Conservation (phyloP, 202 grass and related monocot genomes). For the Schoenoplectus triqueter region DNA sequence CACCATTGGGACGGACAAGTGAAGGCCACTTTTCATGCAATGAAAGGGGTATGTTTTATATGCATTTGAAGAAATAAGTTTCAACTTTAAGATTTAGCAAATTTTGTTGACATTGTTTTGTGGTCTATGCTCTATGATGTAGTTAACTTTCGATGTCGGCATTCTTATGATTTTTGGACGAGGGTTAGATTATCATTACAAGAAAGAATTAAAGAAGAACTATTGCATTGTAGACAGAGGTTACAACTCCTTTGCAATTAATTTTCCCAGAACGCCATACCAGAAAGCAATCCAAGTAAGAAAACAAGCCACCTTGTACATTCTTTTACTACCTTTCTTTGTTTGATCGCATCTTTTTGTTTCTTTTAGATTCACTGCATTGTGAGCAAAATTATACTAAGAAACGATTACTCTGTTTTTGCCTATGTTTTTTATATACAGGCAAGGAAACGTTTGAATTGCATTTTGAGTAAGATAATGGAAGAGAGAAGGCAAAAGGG, state of each 20-base stretch:
- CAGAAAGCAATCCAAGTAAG: conserved; percentile 74
- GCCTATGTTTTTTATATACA: neutral
- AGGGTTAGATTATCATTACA: conserved; percentile 43
- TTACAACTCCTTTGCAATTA: conserved; percentile 81
- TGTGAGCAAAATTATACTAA: neutral
- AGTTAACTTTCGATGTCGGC: conserved; percentile 84
- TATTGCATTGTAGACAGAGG: conserved; percentile 76
- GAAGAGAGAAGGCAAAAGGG: conserved; percentile 39
- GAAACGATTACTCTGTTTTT: neutral
- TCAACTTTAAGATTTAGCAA: neutral
- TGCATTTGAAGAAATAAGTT: neutral
- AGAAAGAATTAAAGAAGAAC: conserved; percentile 56
- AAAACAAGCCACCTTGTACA: neutral
- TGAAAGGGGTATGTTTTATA: conserved; percentile 67
- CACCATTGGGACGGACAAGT: conserved; percentile 46
- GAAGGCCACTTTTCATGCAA: conserved; percentile 56
- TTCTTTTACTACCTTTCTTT: neutral
- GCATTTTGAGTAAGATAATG: conserved; percentile 62
- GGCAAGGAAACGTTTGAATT: conserved; percentile 60
- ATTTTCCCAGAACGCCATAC: conserved; percentile 61
- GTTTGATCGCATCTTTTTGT: neutral
- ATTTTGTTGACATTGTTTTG: neutral
- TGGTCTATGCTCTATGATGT: neutral
- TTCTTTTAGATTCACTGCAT: neutral
- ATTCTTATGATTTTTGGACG: conserved; percentile 68